Evolutionary conservation across 2,329 filamentous ascomycete genomes (phyloP), one percentile per base, ranked within the genome.

Genomic region (Aspergillus jensenii): DNA sequence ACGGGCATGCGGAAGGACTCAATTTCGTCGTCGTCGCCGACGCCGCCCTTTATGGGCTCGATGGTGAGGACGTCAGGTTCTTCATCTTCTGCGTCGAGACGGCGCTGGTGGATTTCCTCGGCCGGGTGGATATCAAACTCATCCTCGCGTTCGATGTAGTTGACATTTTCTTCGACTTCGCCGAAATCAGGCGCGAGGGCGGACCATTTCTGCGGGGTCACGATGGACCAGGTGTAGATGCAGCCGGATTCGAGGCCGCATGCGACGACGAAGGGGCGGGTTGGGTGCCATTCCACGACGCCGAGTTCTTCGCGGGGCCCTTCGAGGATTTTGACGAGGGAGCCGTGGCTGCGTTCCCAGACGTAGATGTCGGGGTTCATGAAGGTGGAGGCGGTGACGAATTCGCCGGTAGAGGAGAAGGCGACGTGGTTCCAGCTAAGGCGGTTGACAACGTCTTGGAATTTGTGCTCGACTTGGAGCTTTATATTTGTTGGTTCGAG

Each of bases 321-420:
- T 74, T 99, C 96, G 40, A 99, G 82, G 79, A 99, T 99, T 74
- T 96, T 96, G 53, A 97, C 93, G 57, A 99, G 79, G 75, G 91
- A 96, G 51, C 95, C 95, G 68, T 96, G 91, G 56, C 89, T 90
- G 55, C 95, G 87, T 77, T 99, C 95, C 95, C 93, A 98, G 27
- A 98, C 93, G 76, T 98, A 98, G 62, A 99, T 90, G 75, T 99
- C 93, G 68, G 97, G 93, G 70, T 99, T 99, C 82, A 98, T 98
- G 74, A 92, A 96, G 2, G 95, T 98, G 25, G 92, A 96, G 0
- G 96, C 95, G 23, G 92, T 92, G 41, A 99, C 92, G 71, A 98
- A 98, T 75, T 99, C 95, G 52, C 92, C 93, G 0, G 90, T 95
- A 1, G 91, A 89, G 69, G 91, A 96, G 73, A 99, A 98, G 0